Conservation (phyloP, 2,329 filamentous ascomycete species). For the Huntiella moniliformis region DNA sequence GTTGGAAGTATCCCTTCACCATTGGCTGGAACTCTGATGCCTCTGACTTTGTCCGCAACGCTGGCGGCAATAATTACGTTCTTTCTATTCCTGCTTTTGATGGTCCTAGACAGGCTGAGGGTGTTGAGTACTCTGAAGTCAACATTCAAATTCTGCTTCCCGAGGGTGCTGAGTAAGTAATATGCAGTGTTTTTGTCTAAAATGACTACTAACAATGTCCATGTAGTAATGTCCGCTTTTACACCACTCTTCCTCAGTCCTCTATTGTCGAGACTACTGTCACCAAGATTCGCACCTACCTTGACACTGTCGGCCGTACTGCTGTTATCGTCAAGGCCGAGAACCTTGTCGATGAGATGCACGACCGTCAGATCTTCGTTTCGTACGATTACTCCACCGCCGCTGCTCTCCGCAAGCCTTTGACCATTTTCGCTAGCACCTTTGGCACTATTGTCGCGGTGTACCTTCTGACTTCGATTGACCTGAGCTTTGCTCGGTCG, state of each 20-base stretch:
- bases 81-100: slow-evolving; percentile 86
- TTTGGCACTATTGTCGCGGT: slow-evolving; percentile 54
- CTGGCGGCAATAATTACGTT: slow-evolving; percentile 51
- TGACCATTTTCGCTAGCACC: slow-evolving; percentile 58
- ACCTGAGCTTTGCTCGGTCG: slow-evolving; percentile 49
- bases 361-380: slow-evolving; percentile 66
- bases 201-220: slow-evolving; percentile 4
- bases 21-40: slow-evolving; percentile 89
- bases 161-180: slow-evolving; percentile 65
- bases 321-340: slow-evolving; percentile 59
- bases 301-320: slow-evolving; percentile 83
- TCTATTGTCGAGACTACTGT: slow-evolving; percentile 39
- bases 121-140: slow-evolving; percentile 67
- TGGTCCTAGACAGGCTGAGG: slow-evolving; percentile 71
- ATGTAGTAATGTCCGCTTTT: slow-evolving; percentile 58
- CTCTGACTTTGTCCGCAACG: slow-evolving; percentile 52
- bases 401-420: slow-evolving; percentile 66
- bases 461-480: slow-evolving; percentile 60
- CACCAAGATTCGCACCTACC: slow-evolving; percentile 65
- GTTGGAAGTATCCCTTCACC: slow-evolving; percentile 95
- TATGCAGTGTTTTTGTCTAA: not conserved
- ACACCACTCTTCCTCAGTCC: slow-evolving; percentile 48
- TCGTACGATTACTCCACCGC: slow-evolving; percentile 68
- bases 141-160: slow-evolving; percentile 70
- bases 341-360: slow-evolving; percentile 80